Evolutionary conservation across 2,329 filamentous ascomycete species (phyloP).

Genomic region (Nannizziopsis barbatae): DNA sequence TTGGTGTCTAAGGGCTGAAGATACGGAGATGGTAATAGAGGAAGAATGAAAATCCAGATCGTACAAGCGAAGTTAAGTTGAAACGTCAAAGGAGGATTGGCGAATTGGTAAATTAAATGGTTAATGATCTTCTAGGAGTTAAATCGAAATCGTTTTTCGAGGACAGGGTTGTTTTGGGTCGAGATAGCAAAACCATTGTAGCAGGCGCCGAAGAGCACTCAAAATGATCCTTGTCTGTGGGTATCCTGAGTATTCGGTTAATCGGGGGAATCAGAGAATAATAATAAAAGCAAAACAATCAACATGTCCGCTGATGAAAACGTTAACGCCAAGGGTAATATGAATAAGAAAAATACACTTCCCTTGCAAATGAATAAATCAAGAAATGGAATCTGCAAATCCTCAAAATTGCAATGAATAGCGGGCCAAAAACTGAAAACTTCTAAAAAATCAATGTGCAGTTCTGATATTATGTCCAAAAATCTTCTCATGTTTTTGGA

Average conservation of each 20-base stretch:
- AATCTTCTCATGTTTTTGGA: no score
- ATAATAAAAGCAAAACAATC: neutral
- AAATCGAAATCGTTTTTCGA: no score
- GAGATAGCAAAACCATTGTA: no score
- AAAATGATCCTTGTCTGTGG: no score
- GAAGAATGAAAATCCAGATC: neutral
- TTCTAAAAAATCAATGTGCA: no score
- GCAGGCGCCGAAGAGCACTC: no score
- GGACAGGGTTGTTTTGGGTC: no score
- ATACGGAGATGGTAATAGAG: neutral
- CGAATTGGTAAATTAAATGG: no score
- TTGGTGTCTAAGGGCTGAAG: neutral
- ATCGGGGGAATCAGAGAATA: neutral
- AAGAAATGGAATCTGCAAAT: neutral
- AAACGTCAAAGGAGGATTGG: neutral
- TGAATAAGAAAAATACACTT: neutral
- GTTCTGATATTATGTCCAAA: no score
- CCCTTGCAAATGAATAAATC: neutral
- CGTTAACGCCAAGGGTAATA: conserved; percentile 1
- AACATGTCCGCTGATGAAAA: neutral
- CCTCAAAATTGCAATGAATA: neutral
- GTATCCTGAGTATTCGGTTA: neutral
- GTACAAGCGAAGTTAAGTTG: neutral
- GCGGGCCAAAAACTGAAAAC: neutral
- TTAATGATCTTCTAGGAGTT: neutral